phyloP scores from a whole-genome alignment of 2,329 filamentous ascomycete species.

The Acarospora socialis region DNA sequence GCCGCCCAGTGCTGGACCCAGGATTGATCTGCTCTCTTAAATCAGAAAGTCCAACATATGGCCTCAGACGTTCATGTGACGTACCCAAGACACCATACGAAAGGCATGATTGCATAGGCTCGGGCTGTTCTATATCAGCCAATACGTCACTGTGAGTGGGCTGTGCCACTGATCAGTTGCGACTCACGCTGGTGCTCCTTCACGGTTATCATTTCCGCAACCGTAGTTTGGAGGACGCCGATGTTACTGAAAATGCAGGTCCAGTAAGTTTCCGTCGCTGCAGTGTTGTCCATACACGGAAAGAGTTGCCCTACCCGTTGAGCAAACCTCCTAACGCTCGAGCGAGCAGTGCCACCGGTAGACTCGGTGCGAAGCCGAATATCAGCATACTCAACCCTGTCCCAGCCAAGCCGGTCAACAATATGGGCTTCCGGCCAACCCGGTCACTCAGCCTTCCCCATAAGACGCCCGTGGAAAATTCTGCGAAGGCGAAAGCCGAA shows the following conservation, averaged over 20 bases:
- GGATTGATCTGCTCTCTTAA: conserved; percentile 64
- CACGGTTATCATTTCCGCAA: conserved; percentile 81
- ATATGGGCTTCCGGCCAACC: conserved; percentile 81
- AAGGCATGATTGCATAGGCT: conserved; percentile 94
- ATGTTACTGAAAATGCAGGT: conserved; percentile 52
- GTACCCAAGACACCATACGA: conserved; percentile 91
- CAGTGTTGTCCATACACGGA: conserved; percentile 11
- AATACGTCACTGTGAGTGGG: background rate
- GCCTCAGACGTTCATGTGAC: too few relatives aligned
- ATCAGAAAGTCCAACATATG: conserved; percentile 16
- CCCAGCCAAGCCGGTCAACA: conserved; percentile 76
- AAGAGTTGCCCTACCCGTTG: conserved; percentile 57
- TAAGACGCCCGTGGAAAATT: conserved; percentile 81
- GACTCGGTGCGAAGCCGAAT: conserved; percentile 77
- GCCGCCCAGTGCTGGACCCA: conserved; percentile 84
- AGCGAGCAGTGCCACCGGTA: conserved; percentile 71
- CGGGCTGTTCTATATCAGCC: conserved; percentile 42
- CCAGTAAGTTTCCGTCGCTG: conserved; percentile 17
- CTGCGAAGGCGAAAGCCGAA: conserved; percentile 87
- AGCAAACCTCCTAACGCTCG: conserved; percentile 79
- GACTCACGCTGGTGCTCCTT: conserved; percentile 83
- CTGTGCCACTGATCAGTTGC: conserved; percentile 13
- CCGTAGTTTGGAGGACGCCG: conserved; percentile 85
- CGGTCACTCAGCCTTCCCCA: conserved; percentile 90
- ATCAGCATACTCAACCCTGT: conserved; percentile 85